Evolutionary conservation across 208 protist species (phyloP), one percentile per base, ranked within the genome.

Genomic region (Leishmania tarentolae): DNA sequence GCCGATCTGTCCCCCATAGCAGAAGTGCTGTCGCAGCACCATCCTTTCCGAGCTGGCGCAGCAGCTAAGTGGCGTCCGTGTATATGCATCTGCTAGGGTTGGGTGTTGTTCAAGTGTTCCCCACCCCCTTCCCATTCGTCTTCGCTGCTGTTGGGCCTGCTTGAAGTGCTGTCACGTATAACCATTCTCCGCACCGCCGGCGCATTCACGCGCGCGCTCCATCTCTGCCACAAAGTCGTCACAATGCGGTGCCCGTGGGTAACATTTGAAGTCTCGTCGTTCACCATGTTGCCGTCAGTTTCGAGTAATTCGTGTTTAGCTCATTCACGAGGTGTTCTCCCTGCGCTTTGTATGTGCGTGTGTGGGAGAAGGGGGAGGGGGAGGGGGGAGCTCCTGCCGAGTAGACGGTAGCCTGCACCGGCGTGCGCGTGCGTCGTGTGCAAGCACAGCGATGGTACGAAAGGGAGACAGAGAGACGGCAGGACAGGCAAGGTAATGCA

Each of bases 11-110:
- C 52, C 44, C 70, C 70, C 40, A 35, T 31, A 56, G 28, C 72
- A 35, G 35, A 42, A 37, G 66, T 46, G 40, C 13, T 46, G 37
- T 71, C 66, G 21, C 66, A 46, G 31, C 66, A 17, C 19, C 15
- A 40, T 46, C 66, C 40, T 52, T 76, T 19, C 79, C 80, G 53
- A 44, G 9, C 28, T 89, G 86, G 86, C 86, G 85, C 35, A 92
- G 89, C 68, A 88, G 84, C 79, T 92, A 80, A 82, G 24, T 8
- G 15, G 70, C 46, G 44, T 24, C 31, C 15, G 24, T 17, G 21
- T 52, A 6, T 40, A 40, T 75, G 40, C 28, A 31, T 47, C 8
- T 56, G 9, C 40, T 24, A 56, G 44, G 15, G 17, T 57, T 42
- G 40, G 28, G 68, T 56, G 46, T 9, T 19, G 28, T 19, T 13